phyloP scores from a whole-genome alignment of 345 rosid species.

The Gossypium australe region DNA sequence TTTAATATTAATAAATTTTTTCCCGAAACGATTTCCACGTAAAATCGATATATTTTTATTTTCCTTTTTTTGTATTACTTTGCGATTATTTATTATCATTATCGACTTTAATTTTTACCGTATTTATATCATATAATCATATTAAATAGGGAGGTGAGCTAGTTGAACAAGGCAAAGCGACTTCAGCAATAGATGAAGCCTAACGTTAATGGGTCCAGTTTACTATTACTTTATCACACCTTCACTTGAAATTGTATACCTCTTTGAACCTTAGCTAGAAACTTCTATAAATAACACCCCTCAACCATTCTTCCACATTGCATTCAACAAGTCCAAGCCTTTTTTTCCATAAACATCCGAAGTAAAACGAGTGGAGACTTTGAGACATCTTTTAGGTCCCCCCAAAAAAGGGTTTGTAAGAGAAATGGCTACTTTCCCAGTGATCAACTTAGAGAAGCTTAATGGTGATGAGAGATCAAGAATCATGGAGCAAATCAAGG shows the following conservation, averaged over 20 bases:
- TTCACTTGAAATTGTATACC: no score
- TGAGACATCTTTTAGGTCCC: not conserved
- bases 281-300: slow-evolving; percentile 29
- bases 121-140: not conserved
- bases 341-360: not conserved
- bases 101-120: accelerated
- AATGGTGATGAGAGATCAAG: slow-evolving; percentile 54
- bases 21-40: accelerated
- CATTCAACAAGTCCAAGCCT: not conserved
- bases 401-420: no score
- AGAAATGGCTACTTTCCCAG: slow-evolving; percentile 60
- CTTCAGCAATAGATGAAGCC: not conserved
- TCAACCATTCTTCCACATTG: not conserved
- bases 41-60: no score
- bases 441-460: slow-evolving; percentile 55
- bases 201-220: not conserved
- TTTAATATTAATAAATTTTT: accelerated
- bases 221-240: no score
- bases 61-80: no score
- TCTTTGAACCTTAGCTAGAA: not conserved
- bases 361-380: not conserved
- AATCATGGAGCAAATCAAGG: slow-evolving; percentile 51
- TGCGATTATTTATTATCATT: accelerated
- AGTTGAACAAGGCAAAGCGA: not conserved
- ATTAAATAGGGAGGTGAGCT: not conserved